phyloP scores from a whole-genome alignment of 1,284 basidiomycete species.

The Sanghuangporus weigelae region DNA sequence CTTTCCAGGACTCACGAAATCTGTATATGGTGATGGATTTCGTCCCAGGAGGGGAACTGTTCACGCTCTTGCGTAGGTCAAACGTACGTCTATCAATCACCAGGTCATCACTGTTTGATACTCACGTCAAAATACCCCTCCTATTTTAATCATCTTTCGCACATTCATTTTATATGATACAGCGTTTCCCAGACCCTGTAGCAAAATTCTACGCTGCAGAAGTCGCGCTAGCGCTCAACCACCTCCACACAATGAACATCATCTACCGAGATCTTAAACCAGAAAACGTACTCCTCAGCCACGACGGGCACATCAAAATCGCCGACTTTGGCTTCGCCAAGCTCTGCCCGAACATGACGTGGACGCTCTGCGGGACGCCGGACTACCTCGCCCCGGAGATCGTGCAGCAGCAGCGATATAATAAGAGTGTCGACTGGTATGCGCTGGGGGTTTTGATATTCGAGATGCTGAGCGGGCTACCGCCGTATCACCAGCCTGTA shows the following conservation, averaged over 20 bases:
- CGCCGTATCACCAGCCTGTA: constrained; percentile 58
- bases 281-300: constrained; percentile 91
- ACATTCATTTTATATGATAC: constrained; percentile 15
- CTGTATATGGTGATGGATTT: constrained; percentile 99
- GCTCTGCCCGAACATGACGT: constrained; percentile 84
- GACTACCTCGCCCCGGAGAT: constrained; percentile 90
- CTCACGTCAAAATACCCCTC: background rate
- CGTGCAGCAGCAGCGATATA: constrained; percentile 14
- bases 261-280: constrained; percentile 98
- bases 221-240: constrained; percentile 91
- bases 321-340: constrained; percentile 99
- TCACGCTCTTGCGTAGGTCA: constrained; percentile 84
- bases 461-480: constrained; percentile 91
- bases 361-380: constrained; percentile 97
- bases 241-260: constrained; percentile 87
- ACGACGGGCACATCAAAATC: constrained; percentile 96
- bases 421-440: constrained; percentile 97
- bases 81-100: constrained; percentile 45
- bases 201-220: constrained; percentile 99
- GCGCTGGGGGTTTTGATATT: constrained; percentile 95
- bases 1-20: constrained; percentile 91
- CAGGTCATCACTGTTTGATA: background rate
- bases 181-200: constrained; percentile 97
- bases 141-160: background rate
- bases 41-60: constrained; percentile 95